phyloP scores from a whole-genome alignment of 768 basidiomycete genomes.

The Mycena vulgaris region DNA sequence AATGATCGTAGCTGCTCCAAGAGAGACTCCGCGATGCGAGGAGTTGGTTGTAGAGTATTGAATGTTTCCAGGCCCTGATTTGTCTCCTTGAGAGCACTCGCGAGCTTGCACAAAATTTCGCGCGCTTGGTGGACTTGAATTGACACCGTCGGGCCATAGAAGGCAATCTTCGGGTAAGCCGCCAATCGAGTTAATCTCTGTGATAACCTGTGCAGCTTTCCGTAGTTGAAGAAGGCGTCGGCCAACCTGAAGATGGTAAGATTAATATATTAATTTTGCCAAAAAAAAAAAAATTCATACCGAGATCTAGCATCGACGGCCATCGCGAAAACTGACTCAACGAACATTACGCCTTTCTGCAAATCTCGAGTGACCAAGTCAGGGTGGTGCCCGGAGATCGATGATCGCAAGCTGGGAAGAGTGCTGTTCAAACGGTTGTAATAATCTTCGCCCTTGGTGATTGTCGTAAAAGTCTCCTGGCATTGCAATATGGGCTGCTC shows the following conservation, averaged over 20 bases:
- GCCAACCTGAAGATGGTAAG: conserved; percentile 48
- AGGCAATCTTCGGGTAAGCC: conserved; percentile 39
- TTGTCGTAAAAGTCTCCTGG: conserved; percentile 40
- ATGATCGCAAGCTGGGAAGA: conserved; percentile 76
- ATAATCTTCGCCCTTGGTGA: conserved; percentile 71
- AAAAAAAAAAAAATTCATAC: conserved; percentile 61
- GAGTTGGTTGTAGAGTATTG: conserved; percentile 49
- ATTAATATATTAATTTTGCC: neutral
- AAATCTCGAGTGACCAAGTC: conserved; percentile 93
- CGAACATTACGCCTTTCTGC: conserved; percentile 80
- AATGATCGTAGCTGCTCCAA: conserved; percentile 46
- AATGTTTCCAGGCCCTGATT: conserved; percentile 51
- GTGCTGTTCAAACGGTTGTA: conserved; percentile 73
- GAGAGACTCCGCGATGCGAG: conserved; percentile 41
- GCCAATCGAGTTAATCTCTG: conserved; percentile 49
- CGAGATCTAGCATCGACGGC: conserved; percentile 73
- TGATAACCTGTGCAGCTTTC: conserved; percentile 44
- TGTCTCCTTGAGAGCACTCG: conserved; percentile 56
- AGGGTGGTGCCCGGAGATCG: conserved; percentile 78
- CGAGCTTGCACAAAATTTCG: conserved; percentile 50
- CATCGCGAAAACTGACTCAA: conserved; percentile 84
- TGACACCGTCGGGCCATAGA: conserved; percentile 40
- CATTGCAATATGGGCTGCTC: conserved; percentile 67
- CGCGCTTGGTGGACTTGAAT: conserved; percentile 41
- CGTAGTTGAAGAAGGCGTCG: conserved; percentile 39